These are phyloP conservation scores for Gracilaria gracilis DNA, from an alignment of 23 red algal species.

Conservation along the genomic window DNA sequence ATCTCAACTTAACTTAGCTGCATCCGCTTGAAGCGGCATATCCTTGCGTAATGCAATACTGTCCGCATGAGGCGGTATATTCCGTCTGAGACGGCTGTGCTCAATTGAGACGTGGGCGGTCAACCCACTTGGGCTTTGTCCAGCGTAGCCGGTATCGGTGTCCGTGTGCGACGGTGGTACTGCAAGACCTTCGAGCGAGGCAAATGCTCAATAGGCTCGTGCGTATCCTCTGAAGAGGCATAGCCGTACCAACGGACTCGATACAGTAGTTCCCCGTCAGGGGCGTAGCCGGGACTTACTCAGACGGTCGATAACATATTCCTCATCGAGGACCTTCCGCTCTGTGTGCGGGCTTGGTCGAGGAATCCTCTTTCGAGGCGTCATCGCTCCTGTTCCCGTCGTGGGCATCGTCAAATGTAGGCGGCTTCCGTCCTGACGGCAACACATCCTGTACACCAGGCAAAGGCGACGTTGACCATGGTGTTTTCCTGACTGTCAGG, in stretches of 20 bases:
- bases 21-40: no score
- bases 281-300: slow-evolving; percentile 6
- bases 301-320: slow-evolving; percentile 7
- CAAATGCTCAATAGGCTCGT: slow-evolving; percentile 20
- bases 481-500: not conserved
- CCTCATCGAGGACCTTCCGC: no score
- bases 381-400: no score
- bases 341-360: no score
- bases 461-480: not conserved
- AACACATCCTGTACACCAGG: not conserved
- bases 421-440: not conserved
- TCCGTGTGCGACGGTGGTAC: not conserved
- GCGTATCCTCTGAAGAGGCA: not conserved
- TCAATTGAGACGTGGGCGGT: not conserved
- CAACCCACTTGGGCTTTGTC: not conserved
- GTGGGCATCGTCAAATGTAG: no score
- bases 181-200: not conserved
- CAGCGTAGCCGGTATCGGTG: not conserved
- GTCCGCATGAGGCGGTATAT: no score
- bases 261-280: slow-evolving; percentile 11
- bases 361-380: no score
- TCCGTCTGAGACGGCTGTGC: no score
- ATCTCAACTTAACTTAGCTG: no score
- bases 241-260: not conserved
- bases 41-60: no score